Evolutionary conservation across 805 yeast genomes (phyloP).

Genomic region (Helenozyma rhizophorensis): DNA sequence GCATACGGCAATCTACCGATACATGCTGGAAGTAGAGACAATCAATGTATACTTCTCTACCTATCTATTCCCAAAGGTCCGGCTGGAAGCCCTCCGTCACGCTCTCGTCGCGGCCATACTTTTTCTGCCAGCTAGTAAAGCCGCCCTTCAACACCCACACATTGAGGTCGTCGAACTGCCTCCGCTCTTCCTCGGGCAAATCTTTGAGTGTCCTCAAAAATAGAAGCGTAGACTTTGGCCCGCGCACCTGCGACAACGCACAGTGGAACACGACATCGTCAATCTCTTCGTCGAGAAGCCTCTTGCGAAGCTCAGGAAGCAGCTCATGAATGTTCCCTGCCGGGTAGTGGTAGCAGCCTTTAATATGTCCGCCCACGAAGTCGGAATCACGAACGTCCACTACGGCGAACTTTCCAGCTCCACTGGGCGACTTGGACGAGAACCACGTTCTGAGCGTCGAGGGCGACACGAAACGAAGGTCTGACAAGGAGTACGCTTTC

Average conservation of each 20-base stretch:
- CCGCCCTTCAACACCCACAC: constrained; percentile 83
- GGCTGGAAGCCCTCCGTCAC: constrained; percentile 52
- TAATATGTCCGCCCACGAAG: constrained; percentile 71
- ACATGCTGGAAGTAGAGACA: constrained; percentile 5
- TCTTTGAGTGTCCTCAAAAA: constrained; percentile 47
- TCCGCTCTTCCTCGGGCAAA: constrained; percentile 18
- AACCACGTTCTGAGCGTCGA: constrained; percentile 46
- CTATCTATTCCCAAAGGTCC: constrained; percentile 36
- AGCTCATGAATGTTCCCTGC: constrained; percentile 39
- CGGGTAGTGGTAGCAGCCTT: constrained; percentile 53
- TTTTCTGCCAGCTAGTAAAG: constrained; percentile 75
- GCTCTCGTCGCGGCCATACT: constrained; percentile 59
- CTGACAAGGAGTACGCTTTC: constrained; percentile 23
- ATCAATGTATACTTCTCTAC: constrained; percentile 4
- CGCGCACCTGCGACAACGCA: constrained; percentile 85
- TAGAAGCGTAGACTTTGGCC: constrained; percentile 76
- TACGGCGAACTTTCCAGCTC: constrained; percentile 44
- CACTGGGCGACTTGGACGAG: constrained; percentile 31
- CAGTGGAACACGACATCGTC: constrained; percentile 81
- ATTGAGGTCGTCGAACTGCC: constrained; percentile 31
- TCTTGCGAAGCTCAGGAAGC: constrained; percentile 34
- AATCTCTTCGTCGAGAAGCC: constrained; percentile 26
- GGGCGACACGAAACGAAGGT: constrained; percentile 45
- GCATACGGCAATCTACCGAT: constrained; percentile 1
- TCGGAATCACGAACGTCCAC: constrained; percentile 88